Evolutionary conservation across 2,329 filamentous ascomycete genomes (phyloP).

Genomic region (Rugonectria rugulosa): DNA sequence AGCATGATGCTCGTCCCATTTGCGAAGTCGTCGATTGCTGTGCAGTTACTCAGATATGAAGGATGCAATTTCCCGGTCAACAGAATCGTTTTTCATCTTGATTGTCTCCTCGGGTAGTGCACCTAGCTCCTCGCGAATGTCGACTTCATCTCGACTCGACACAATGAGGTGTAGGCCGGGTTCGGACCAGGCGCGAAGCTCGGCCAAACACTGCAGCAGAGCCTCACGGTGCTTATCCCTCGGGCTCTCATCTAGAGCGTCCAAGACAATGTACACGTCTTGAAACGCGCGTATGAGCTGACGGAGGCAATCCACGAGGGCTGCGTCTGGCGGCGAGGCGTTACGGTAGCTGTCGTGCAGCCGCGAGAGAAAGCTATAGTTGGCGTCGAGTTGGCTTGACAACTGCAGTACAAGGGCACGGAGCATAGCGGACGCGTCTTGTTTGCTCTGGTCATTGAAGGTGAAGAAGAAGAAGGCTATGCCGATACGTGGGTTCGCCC

Average conservation of each 20-base stretch:
- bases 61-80: conserved; percentile 17
- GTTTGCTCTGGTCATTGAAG: conserved; percentile 46
- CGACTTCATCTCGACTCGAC: conserved; percentile 44
- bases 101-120: conserved; percentile 22
- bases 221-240: conserved; percentile 32
- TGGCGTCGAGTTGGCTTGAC: conserved; percentile 34
- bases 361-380: conserved; percentile 23
- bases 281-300: conserved; percentile 38
- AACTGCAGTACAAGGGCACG: conserved; percentile 46
- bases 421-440: conserved; percentile 41
- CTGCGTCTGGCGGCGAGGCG: conserved; percentile 27
- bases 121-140: conserved; percentile 38
- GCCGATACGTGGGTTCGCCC: conserved; percentile 32
- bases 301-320: conserved; percentile 32
- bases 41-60: conserved; percentile 16
- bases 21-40: conserved; percentile 11
- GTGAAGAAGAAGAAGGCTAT: conserved; percentile 51
- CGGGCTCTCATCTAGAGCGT: conserved; percentile 49
- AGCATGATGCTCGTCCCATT: conserved; percentile 11
- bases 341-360: conserved; percentile 27
- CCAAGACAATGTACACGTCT: conserved; percentile 45
- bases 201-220: conserved; percentile 36
- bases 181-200: conserved; percentile 35
- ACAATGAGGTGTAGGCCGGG: conserved; percentile 40
- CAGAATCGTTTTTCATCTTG: conserved; percentile 12